phyloP scores from a whole-genome alignment of 345 rosid species.

The Bruguiera gymnorhiza region DNA sequence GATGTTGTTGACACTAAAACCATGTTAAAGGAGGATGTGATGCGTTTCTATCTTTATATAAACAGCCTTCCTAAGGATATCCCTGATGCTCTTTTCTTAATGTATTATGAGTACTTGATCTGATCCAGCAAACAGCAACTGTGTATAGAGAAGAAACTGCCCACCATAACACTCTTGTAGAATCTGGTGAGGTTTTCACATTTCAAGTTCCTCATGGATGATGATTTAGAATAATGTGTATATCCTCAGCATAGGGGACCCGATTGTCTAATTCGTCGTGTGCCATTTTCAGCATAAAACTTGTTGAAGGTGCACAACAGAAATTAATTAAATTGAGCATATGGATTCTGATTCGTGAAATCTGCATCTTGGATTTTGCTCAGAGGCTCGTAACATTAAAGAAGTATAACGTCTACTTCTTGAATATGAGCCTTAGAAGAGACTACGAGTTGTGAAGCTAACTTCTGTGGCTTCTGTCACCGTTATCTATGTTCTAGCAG shows the following conservation, averaged over 20 bases:
- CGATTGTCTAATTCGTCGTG: not conserved
- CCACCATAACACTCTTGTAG: conserved; percentile 12
- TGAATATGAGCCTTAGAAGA: no score
- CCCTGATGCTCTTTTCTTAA: conserved; percentile 28
- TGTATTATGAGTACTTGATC: conserved; percentile 32
- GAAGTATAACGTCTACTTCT: no score
- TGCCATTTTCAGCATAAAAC: not conserved
- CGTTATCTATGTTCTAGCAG: no score
- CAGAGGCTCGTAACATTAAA: no score
- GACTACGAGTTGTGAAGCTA: no score
- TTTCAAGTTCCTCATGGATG: not conserved
- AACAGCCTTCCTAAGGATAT: conserved; percentile 29
- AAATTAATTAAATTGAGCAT: no score
- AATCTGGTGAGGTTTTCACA: conserved; percentile 14
- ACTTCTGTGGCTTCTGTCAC: no score
- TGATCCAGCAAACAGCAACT: conserved; percentile 9
- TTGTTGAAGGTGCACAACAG: no score
- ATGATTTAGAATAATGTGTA: conserved; percentile 6
- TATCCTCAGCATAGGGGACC: not conserved
- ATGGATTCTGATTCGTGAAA: no score
- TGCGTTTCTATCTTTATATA: conserved; percentile 28
- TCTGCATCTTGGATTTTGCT: no score
- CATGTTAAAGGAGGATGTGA: conserved; percentile 21
- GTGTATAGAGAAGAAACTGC: conserved; percentile 16
- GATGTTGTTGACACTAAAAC: conserved; percentile 30